A percentile compares a stretch with the other conserved stretches of the same genome.
Conservation (phyloP, 1,284 basidiomycete genomes). For the Pascua sp. region DNA sequence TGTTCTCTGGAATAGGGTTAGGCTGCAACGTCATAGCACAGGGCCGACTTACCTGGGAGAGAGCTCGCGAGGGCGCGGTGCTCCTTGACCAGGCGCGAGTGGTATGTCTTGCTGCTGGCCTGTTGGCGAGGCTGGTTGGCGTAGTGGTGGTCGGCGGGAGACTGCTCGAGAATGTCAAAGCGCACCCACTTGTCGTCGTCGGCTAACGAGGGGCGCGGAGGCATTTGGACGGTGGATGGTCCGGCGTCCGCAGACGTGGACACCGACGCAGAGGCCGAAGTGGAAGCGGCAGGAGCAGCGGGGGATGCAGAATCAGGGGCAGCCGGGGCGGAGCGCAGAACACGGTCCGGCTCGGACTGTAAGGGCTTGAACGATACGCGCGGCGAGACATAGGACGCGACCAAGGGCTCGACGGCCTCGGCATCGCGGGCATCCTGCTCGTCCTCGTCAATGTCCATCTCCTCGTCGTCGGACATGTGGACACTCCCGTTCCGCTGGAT, state of each 20-base stretch:
- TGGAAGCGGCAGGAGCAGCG: not conserved
- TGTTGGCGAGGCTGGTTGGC: conserved; percentile 53
- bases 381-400: not conserved
- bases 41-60: conserved; percentile 52
- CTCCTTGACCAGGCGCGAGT: conserved; percentile 72
- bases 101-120: conserved; percentile 68
- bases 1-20: conserved; percentile 51
- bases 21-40: no score
- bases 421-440: conserved; percentile 21
- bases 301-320: not conserved
- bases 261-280: not conserved
- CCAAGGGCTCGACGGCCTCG: conserved; percentile 15
- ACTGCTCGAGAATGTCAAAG: conserved; percentile 70
- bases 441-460: conserved; percentile 17
- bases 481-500: conserved; percentile 3
- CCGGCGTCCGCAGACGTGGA: conserved; percentile 2
- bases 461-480: conserved; percentile 9
- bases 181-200: conserved; percentile 59
- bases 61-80: conserved; percentile 74
- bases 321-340: not conserved
- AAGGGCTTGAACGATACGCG: no score
- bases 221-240: conserved; percentile 3
- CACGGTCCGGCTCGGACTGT: not conserved
- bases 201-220: conserved; percentile 4
- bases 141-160: conserved; percentile 77